These are phyloP conservation scores for Coniella vitis DNA, from an alignment of 2,329 filamentous ascomycete species.

Conservation along the genomic window DNA sequence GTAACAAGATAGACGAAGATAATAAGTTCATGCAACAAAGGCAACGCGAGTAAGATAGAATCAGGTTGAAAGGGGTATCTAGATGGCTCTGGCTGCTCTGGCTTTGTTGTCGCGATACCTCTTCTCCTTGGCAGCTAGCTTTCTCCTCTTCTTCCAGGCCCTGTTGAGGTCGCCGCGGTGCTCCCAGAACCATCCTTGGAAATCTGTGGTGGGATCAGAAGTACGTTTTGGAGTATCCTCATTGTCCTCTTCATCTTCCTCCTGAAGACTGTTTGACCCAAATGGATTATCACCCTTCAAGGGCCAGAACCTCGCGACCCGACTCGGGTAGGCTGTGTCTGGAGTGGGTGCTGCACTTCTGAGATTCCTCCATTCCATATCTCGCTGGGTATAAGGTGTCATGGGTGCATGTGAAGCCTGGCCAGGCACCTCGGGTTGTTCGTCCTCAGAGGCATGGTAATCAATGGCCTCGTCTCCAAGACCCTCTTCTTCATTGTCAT, in stretches of 20 bases:
- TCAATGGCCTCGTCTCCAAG: conserved; percentile 39
- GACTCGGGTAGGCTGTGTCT: conserved; percentile 75
- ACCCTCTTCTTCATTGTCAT: conserved; percentile 29
- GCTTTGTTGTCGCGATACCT: conserved; percentile 59
- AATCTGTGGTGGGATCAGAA: conserved; percentile 34
- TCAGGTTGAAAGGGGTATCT: conserved; percentile 7
- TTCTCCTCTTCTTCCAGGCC: conserved; percentile 59
- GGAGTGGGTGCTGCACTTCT: conserved; percentile 91
- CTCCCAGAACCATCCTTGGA: conserved; percentile 63
- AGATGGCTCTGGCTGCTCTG: conserved; percentile 38
- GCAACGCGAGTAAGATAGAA: too few species aligned
- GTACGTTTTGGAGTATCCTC: conserved; percentile 24
- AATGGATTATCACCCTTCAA: conserved; percentile 35
- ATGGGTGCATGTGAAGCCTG: conserved; percentile 47
- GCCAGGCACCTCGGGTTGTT: conserved; percentile 4
- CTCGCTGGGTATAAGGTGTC: conserved; percentile 76
- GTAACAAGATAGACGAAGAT: neutral
- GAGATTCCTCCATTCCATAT: conserved; percentile 66
- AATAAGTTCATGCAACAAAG: too few species aligned
- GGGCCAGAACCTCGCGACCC: conserved; percentile 54
- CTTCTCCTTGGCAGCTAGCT: conserved; percentile 58
- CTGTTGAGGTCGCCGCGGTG: conserved; percentile 57
- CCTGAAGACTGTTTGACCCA: conserved; percentile 36
- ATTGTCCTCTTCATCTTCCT: conserved; percentile 25
- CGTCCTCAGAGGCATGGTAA: conserved; percentile 20